phyloP scores from a whole-genome alignment of 257 asterid genomes.

The Solanum clarkiae region DNA sequence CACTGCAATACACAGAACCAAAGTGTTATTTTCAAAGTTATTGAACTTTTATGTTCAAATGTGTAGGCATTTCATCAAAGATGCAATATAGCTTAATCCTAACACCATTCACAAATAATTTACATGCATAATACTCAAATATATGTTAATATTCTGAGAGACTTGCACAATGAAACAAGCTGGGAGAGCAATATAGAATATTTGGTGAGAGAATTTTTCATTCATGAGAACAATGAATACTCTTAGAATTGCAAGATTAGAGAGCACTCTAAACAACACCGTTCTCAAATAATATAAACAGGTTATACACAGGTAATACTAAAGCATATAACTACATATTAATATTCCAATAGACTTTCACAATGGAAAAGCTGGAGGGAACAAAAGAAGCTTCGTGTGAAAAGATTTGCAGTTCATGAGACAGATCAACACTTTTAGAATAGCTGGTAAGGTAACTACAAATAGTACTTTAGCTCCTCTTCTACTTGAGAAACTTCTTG shows the following conservation, averaged over 20 bases:
- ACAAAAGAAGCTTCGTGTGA: not conserved
- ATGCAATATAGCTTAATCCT: not conserved
- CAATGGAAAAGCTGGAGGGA: not conserved
- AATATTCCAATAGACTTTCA: not conserved
- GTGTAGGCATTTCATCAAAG: not conserved
- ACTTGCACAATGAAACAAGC: not conserved
- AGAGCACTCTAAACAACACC: not conserved
- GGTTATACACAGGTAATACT: not conserved
- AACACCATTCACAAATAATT: not conserved
- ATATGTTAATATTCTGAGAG: not conserved
- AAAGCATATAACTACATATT: not conserved
- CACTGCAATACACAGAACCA: slow-evolving; percentile 31
- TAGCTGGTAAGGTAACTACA: not conserved
- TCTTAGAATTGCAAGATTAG: not conserved
- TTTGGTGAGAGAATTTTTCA: not conserved
- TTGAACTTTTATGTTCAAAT: not conserved
- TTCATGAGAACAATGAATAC: not conserved
- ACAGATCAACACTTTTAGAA: not conserved
- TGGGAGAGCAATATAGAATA: not conserved
- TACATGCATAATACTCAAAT: not conserved
- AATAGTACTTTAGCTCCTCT: not conserved
- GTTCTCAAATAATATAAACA: not conserved
- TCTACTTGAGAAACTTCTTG: not conserved
- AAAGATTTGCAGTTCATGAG: not conserved
- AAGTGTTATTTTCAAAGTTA: not conserved